A percentile compares a stretch with the other conserved stretches of the same genome.
phyloP scores from a whole-genome alignment of 2,329 filamentous ascomycete genomes.

The Sarocladium strictum region DNA sequence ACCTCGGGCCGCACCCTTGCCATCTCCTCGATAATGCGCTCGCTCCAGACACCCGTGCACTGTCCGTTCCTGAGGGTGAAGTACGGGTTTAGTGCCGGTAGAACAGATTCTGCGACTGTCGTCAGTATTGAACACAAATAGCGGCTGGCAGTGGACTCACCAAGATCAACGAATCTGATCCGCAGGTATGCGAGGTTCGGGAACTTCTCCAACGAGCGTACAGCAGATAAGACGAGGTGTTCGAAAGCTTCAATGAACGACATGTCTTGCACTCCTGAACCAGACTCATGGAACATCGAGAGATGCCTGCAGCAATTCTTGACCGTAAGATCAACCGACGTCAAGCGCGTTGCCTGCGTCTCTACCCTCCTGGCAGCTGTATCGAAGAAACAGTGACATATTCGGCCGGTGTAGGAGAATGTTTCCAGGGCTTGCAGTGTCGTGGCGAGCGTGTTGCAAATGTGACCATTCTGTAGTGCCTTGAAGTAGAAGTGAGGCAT shows the following conservation, averaged over 20 bases:
- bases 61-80: constrained; percentile 56
- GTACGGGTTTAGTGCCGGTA: constrained; percentile 66
- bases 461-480: constrained; percentile 53
- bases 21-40: constrained; percentile 57
- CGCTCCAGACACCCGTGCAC: constrained; percentile 69
- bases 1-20: constrained; percentile 51
- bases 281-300: constrained; percentile 52
- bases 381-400: constrained; percentile 65
- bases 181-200: constrained; percentile 57
- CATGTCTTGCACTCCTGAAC: constrained; percentile 65
- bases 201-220: constrained; percentile 54
- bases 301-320: constrained; percentile 64
- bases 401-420: constrained; percentile 64
- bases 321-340: constrained; percentile 64
- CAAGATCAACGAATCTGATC: constrained; percentile 69
- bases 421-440: constrained; percentile 59
- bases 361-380: constrained; percentile 44
- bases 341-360: constrained; percentile 45
- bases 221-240: constrained; percentile 57
- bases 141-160: constrained; percentile 31
- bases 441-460: constrained; percentile 58
- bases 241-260: constrained; percentile 69
- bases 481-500: constrained; percentile 57
- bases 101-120: constrained; percentile 52
- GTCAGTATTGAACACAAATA: constrained; percentile 15